Conservation (phyloP, 805 yeast genomes). For the Lipomyces mesembrius region DNA sequence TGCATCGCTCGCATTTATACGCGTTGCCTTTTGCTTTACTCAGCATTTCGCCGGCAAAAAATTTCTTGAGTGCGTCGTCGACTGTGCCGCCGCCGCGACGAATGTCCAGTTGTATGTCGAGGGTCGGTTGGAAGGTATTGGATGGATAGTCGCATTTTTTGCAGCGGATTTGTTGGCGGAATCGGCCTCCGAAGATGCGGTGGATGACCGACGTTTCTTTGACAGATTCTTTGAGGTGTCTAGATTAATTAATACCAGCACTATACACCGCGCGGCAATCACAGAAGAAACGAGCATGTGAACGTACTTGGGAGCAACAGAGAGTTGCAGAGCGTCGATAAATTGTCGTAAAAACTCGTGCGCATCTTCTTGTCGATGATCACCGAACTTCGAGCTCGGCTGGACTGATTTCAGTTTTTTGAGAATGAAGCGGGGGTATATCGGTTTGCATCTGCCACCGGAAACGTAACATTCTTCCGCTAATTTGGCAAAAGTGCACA, state of each 20-base stretch:
- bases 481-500: conserved; percentile 35
- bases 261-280: neutral
- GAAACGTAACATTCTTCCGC: conserved; percentile 32
- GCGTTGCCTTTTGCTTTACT: conserved; percentile 66
- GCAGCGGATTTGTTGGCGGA: conserved; percentile 85
- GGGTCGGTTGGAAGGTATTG: conserved; percentile 88
- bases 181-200: conserved; percentile 91
- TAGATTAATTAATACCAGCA: conserved; percentile 8
- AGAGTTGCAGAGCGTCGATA: conserved; percentile 37
- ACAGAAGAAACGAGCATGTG: conserved; percentile 6
- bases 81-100: conserved; percentile 56
- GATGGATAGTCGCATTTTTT: conserved; percentile 79
- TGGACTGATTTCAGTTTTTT: conserved; percentile 63
- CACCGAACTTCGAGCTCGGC: conserved; percentile 29
- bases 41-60: conserved; percentile 80
- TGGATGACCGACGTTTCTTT: conserved; percentile 69
- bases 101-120: conserved; percentile 85
- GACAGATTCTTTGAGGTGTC: conserved; percentile 28
- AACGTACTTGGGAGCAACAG: conserved; percentile 34
- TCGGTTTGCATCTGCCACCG: conserved; percentile 25
- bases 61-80: conserved; percentile 75
- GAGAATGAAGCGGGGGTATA: conserved; percentile 74
- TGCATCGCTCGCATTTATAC: conserved; percentile 87
- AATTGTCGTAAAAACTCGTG: conserved; percentile 76
- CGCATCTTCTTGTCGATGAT: conserved; percentile 78